These are phyloP conservation scores for Inga laurina DNA, from an alignment of 306 rosid species.

Conservation along the genomic window DNA sequence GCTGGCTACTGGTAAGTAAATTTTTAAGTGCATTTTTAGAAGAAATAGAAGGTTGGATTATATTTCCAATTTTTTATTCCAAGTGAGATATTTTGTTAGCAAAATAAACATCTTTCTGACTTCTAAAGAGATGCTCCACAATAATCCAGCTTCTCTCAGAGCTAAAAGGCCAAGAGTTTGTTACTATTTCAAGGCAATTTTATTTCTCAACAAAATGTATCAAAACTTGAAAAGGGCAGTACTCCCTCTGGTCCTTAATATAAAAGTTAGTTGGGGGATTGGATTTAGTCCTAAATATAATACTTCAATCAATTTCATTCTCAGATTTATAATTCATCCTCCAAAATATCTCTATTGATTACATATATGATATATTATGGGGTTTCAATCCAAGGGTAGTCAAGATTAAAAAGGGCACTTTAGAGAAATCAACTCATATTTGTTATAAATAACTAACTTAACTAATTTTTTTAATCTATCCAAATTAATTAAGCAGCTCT, in stretches of 20 bases:
- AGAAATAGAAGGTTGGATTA: not conserved
- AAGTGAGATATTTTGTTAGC: not conserved
- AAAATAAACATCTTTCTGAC: not conserved
- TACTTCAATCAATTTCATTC: too few species aligned
- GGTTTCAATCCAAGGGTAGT: too few species aligned
- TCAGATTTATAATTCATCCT: not conserved
- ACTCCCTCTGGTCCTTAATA: not conserved
- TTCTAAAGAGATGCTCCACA: not conserved
- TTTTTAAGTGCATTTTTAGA: conserved; percentile 10
- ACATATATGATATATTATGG: too few species aligned
- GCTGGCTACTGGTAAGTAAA: conserved; percentile 62
- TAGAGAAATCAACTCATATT: too few species aligned
- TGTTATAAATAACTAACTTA: too few species aligned
- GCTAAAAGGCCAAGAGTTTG: not conserved
- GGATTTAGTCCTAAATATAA: too few species aligned
- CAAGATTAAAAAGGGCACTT: too few species aligned
- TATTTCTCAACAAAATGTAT: not conserved
- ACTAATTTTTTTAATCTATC: too few species aligned
- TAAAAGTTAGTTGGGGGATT: too few species aligned
- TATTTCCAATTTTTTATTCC: not conserved
- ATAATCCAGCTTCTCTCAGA: not conserved
- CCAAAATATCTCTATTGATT: too few species aligned
- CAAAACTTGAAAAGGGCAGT: not conserved
- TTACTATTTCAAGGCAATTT: not conserved
- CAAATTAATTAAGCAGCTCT: too few species aligned